Evolutionary conservation across 1,284 basidiomycete species (phyloP).

Genomic region (Ganoderma lingzhi): DNA sequence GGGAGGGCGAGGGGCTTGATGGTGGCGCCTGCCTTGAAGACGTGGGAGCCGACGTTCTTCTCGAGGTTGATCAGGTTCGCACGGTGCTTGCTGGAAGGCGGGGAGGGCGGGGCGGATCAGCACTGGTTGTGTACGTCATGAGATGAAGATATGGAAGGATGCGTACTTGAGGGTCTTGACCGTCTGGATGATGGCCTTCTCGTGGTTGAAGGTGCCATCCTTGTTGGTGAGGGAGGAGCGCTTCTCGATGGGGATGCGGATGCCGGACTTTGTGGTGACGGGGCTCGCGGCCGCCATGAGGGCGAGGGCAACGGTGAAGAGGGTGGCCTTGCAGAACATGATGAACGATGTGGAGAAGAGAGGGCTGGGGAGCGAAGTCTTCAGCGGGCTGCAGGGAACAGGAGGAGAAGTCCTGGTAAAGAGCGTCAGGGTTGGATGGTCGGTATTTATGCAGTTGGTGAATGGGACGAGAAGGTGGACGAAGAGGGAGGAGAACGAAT

Average conservation of each 20-base stretch:
- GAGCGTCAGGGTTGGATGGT: conserved; percentile 7
- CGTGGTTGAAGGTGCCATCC: conserved; percentile 37
- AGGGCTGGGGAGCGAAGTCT: conserved; percentile 16
- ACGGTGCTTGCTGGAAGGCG: conserved; percentile 35
- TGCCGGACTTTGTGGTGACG: conserved; percentile 25
- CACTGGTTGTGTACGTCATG: background rate
- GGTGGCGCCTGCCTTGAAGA: conserved; percentile 31
- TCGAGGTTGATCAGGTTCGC: conserved; percentile 38
- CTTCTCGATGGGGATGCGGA: conserved; percentile 33
- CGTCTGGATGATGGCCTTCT: conserved; percentile 32
- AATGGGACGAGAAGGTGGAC: background rate
- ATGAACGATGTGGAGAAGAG: conserved; percentile 16
- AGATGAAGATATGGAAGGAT: background rate
- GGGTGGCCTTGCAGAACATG: conserved; percentile 39
- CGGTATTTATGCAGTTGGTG: conserved; percentile 6
- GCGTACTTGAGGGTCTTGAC: conserved; percentile 35
- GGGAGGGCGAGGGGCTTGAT: conserved; percentile 28
- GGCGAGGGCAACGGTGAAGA: conserved; percentile 35
- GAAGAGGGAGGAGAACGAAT: background rate
- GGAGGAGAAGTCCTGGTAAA: conserved; percentile 28
- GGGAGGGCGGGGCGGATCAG: conserved; percentile 6
- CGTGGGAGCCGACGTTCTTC: conserved; percentile 31
- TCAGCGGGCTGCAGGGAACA: conserved; percentile 20
- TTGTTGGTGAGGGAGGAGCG: conserved; percentile 33
- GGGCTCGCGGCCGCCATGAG: conserved; percentile 35